Evolutionary conservation across 805 yeast genomes (phyloP).

Genomic region (Myxozyma sirexii): DNA sequence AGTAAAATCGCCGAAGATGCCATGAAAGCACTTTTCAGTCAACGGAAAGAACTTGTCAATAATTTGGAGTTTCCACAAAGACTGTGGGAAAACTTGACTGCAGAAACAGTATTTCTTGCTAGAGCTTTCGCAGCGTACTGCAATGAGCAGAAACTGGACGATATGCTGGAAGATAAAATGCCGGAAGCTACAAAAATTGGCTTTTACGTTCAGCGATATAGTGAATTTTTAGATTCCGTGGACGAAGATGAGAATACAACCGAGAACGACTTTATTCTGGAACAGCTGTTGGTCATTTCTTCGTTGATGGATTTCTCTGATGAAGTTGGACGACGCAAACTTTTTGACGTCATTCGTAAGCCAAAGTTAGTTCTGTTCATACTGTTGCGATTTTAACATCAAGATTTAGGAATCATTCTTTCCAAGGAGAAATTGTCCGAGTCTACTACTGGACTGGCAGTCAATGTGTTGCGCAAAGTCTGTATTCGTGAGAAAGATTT

Average conservation of each 20-base stretch:
- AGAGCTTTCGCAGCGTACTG: conserved; percentile 70
- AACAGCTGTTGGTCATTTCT: conserved; percentile 70
- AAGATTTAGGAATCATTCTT: conserved; percentile 35
- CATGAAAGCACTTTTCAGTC: conserved; percentile 61
- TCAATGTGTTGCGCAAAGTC: conserved; percentile 66
- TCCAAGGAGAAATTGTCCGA: conserved; percentile 61
- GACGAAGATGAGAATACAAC: conserved; percentile 49
- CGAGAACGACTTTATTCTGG: conserved; percentile 71
- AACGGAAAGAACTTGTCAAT: conserved; percentile 63
- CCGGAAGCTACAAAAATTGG: conserved; percentile 82
- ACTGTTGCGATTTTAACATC: too few species aligned
- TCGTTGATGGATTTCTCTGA: conserved; percentile 81
- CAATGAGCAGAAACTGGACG: conserved; percentile 53
- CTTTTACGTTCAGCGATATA: conserved; percentile 56
- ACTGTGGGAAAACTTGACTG: conserved; percentile 69
- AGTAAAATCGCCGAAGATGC: conserved; percentile 70
- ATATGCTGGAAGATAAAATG: conserved; percentile 49
- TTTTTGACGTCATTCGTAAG: conserved; percentile 58
- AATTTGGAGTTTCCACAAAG: conserved; percentile 55
- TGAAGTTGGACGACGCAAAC: conserved; percentile 82
- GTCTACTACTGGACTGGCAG: conserved; percentile 55
- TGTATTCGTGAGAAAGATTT: conserved; percentile 84
- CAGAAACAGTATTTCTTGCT: conserved; percentile 73
- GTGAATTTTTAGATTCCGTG: conserved; percentile 43
- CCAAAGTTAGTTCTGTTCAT: background rate